Percentiles rank a stretch among this genome's conserved stretches.
Conservation (phyloP, 768 basidiomycete genomes). For the Pleurotus platypus region DNA sequence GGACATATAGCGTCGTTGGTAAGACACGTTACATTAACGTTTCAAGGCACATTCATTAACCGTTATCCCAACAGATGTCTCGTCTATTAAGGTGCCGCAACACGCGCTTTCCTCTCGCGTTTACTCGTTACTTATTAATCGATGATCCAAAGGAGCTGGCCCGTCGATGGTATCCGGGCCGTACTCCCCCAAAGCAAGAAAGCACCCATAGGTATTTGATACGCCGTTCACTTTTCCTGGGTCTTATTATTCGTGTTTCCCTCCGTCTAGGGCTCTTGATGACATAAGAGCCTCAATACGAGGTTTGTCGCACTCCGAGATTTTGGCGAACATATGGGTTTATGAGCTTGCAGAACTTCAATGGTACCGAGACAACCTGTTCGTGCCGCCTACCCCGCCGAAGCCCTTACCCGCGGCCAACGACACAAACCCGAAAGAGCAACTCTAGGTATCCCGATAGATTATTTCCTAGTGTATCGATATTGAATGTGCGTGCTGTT, state of each 20-base stretch:
- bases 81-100: slow-evolving; percentile 65
- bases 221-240: slow-evolving; percentile 30
- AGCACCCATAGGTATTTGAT: slow-evolving; percentile 53
- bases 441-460: too few relatives aligned
- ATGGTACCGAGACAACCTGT: slow-evolving; percentile 78
- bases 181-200: slow-evolving; percentile 30
- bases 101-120: neutral
- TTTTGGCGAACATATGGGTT: neutral
- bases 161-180: slow-evolving; percentile 65
- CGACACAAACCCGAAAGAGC: neutral
- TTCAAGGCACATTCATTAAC: neutral
- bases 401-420: neutral
- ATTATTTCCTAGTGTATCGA: neutral
- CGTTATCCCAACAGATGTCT: slow-evolving; percentile 57
- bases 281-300: slow-evolving; percentile 68
- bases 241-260: slow-evolving; percentile 28
- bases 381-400: slow-evolving; percentile 33
- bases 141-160: slow-evolving; percentile 55
- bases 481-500: slow-evolving; percentile 2
- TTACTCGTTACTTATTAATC: neutral
- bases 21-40: neutral
- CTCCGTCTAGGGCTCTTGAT: slow-evolving; percentile 61
- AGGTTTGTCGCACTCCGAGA: neutral
- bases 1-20: slow-evolving; percentile 16
- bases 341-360: slow-evolving; percentile 55